Conservation (phyloP, 2,329 filamentous ascomycete species). For the Sclerotiophoma versabilis region DNA sequence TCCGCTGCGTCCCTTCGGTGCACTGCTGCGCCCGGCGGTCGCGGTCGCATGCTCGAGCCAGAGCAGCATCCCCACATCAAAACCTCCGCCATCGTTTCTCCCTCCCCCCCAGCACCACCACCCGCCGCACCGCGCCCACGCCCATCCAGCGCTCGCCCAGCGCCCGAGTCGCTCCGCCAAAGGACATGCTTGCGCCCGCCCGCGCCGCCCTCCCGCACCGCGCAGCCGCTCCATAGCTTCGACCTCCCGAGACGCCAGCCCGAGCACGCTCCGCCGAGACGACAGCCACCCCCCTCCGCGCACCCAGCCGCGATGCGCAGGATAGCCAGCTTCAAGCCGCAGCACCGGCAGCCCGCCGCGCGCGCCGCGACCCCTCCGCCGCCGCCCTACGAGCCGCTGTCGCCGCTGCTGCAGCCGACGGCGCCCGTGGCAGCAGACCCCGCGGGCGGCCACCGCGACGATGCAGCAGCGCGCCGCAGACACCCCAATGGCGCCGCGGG, state of each 20-base stretch:
- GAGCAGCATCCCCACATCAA: constrained; percentile 28
- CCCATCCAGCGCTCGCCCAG: constrained; percentile 25
- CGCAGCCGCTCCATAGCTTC: constrained; percentile 37
- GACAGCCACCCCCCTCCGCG: constrained; percentile 18
- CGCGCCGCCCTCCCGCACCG: constrained; percentile 28
- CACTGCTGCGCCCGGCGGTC: constrained; percentile 7
- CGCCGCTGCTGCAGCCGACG: constrained; percentile 37
- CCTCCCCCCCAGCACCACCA: constrained; percentile 15
- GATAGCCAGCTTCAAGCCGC: constrained; percentile 44
- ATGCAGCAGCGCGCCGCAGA: constrained; percentile 5
- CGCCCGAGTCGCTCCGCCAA: constrained; percentile 20
- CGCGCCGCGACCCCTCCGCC: constrained; percentile 43
- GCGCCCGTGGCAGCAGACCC: constrained; percentile 28
- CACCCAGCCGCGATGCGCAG: constrained; percentile 37
- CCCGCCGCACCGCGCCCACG: constrained; percentile 24
- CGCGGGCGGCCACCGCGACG: constrained; percentile 28
- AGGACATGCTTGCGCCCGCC: constrained; percentile 43
- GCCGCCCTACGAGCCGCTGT: constrained; percentile 47
- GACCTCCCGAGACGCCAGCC: constrained; percentile 30
- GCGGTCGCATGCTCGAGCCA: not conserved
- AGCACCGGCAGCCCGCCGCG: constrained; percentile 40
- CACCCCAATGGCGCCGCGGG: constrained; percentile 19
- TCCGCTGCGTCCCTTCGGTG: not conserved
- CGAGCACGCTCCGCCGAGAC: constrained; percentile 17
- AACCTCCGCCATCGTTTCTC: constrained; percentile 16